These are phyloP conservation scores for Lachnellula arida DNA, from an alignment of 2,329 filamentous ascomycete species.

Conservation along the genomic window DNA sequence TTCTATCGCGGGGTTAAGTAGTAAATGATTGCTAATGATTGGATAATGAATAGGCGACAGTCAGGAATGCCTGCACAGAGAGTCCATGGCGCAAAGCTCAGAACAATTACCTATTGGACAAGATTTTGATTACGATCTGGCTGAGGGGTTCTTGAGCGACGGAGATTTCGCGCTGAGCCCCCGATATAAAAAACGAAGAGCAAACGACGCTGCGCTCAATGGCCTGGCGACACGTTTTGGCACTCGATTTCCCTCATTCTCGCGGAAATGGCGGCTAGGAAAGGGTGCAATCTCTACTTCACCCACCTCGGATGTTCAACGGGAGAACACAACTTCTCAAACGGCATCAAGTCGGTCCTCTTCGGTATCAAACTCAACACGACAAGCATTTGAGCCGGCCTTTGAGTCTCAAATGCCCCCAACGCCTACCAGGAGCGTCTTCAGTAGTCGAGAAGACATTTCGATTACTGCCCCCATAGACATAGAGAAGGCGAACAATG, in stretches of 20 bases:
- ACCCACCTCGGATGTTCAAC: slow-evolving; percentile 19
- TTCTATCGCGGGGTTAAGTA: slow-evolving; percentile 1
- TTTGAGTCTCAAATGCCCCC: slow-evolving; percentile 51
- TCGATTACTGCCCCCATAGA: slow-evolving; percentile 45
- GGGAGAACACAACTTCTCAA: slow-evolving; percentile 40
- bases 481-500: slow-evolving; percentile 47
- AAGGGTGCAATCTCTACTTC: slow-evolving; percentile 34
- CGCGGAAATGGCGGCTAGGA: slow-evolving; percentile 49
- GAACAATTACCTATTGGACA: slow-evolving; percentile 38
- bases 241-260: slow-evolving; percentile 51
- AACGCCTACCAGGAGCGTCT: slow-evolving; percentile 60
- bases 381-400: slow-evolving; percentile 40
- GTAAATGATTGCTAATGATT: slow-evolving; percentile 22
- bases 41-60: slow-evolving; percentile 49
- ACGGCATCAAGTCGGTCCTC: slow-evolving; percentile 73
- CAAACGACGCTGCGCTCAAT: slow-evolving; percentile 55
- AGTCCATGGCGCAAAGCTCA: slow-evolving; percentile 32
- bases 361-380: slow-evolving; percentile 62
- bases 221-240: slow-evolving; percentile 62
- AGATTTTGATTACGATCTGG: slow-evolving; percentile 59
- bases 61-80: slow-evolving; percentile 52
- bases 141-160: slow-evolving; percentile 59
- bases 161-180: slow-evolving; percentile 48
- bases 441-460: slow-evolving; percentile 49
- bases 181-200: slow-evolving; percentile 52